Percentiles rank a stretch among this genome's conserved stretches.
phyloP scores from a whole-genome alignment of 306 rosid genomes.

The Trifolium repens region DNA sequence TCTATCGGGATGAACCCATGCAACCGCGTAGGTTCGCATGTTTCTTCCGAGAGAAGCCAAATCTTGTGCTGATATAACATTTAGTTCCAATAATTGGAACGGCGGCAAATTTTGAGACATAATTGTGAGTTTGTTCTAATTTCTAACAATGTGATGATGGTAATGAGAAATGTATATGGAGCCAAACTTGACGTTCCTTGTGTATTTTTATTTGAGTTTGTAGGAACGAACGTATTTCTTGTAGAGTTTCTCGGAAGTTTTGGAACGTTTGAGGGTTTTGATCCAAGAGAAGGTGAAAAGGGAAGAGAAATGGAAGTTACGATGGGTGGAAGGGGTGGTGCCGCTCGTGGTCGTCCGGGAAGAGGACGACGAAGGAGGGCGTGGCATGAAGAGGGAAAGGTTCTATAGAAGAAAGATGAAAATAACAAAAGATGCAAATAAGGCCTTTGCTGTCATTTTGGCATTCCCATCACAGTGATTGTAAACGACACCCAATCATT shows the following conservation, averaged over 20 bases:
- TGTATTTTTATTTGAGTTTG: conserved; percentile 25
- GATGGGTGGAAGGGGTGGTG: not conserved
- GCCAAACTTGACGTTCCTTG: no score
- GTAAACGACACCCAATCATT: conserved; percentile 23
- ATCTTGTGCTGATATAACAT: conserved; percentile 83
- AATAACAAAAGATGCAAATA: conserved; percentile 23
- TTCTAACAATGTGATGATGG: not conserved
- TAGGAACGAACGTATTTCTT: conserved; percentile 21
- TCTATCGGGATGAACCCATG: conserved; percentile 82
- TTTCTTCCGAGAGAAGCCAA: conserved; percentile 60
- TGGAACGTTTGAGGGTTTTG: conserved; percentile 30
- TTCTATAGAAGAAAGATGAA: not conserved
- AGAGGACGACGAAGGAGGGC: conserved; percentile 44
- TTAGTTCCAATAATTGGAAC: conserved; percentile 75
- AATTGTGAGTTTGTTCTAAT: not conserved
- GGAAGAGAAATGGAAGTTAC: not conserved
- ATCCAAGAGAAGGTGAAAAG: conserved; percentile 18
- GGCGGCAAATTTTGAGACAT: conserved; percentile 64
- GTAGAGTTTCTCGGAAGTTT: conserved; percentile 30
- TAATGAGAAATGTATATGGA: no score
- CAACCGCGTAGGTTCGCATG: conserved; percentile 80
- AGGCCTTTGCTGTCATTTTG: conserved; percentile 5
- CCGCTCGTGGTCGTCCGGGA: conserved; percentile 33
- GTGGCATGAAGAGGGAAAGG: conserved; percentile 28
- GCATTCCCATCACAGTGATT: not conserved